Evolutionary conservation across 306 rosid species (phyloP), one percentile per base, ranked within the genome.

Genomic region (Vicia faba): DNA sequence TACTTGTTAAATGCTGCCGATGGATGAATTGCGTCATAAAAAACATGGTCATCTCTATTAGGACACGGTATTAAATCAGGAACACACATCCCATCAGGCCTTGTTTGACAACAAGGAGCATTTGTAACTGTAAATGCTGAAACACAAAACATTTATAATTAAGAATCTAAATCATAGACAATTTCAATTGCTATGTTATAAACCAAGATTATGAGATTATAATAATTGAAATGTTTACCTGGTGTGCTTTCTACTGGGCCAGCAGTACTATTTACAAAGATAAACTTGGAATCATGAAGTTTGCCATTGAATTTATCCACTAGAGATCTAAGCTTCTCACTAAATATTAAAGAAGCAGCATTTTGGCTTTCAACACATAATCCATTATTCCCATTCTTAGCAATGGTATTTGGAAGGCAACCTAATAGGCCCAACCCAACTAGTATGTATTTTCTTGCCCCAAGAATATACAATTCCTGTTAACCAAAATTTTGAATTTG

Each of bases 371-470:
- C 5, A 48, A 14, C 55, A 18, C 55, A 48, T 16, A 8, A 18
- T 49, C 55, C 55, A 49, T 1, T 0, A 15, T 2, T 15, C 0
- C 55, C 55, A 48, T 1, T 8, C 2, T 3, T n/a, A 5, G 62
- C 7, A 0, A 38, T 64, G 13, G 74, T 36, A 15, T 18, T 11
- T 3, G 86, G 91, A 58, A 39, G 28, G 54, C 79, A 85, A 2
- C 95, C 95, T 4, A 87, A 8, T 0, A 0, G 61, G 8, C 90
- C 90, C 44, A 79, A 0, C 57, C 90, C 90, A 59, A 50, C 31
- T 58, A 85, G 5, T 1, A 69, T 88, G 4, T 57, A 68, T 64
- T 81, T 87, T 68, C 86, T 81, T 35, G 87, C 95, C 35, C 95
- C 87, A 59, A 6, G 3, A 13, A 13, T 15, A 69, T 70, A 60